phyloP scores from a whole-genome alignment of 2,329 filamentous ascomycete species.

The Xylariaceae sp. region DNA sequence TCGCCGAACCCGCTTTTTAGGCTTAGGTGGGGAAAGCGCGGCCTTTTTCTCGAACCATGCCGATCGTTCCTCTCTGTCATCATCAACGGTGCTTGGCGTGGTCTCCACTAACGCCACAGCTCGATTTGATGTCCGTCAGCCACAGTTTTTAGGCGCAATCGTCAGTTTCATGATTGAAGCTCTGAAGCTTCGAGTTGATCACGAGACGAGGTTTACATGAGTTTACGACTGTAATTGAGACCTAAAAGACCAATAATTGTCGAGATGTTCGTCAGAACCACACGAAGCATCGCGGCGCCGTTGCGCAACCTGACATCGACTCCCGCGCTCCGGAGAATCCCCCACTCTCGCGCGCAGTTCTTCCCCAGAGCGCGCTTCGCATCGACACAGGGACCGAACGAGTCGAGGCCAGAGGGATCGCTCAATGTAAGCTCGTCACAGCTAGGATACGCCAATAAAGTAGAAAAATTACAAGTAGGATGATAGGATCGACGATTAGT shows the following conservation, averaged over 20 bases:
- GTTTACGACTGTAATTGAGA: not conserved
- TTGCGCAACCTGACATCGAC: slow-evolving; percentile 13
- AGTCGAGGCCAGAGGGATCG: slow-evolving; percentile 10
- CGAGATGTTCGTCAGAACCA: slow-evolving; percentile 7
- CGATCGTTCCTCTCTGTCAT: too few species aligned
- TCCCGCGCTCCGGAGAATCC: not conserved
- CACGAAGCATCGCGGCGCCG: slow-evolving; percentile 8
- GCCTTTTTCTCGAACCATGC: too few species aligned
- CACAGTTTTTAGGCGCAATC: not conserved
- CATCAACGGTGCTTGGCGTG: not conserved
- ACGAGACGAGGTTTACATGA: not conserved
- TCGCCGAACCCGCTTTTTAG: too few species aligned
- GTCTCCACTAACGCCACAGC: slow-evolving; percentile 5
- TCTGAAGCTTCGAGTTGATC: not conserved
- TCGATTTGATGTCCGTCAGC: not conserved
- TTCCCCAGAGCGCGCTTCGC: slow-evolving; percentile 19
- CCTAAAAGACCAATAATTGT: not conserved
- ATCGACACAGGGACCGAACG: slow-evolving; percentile 14
- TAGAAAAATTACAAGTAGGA: too few species aligned
- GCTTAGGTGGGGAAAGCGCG: not conserved
- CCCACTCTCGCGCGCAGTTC: slow-evolving; percentile 2
- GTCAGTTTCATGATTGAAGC: not conserved
- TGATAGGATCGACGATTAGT: too few species aligned
- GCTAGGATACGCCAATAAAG: too few species aligned
- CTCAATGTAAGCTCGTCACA: slow-evolving; percentile 16